phyloP scores from a whole-genome alignment of 129 eudicot genomes.

The Escallonia herrerae region DNA sequence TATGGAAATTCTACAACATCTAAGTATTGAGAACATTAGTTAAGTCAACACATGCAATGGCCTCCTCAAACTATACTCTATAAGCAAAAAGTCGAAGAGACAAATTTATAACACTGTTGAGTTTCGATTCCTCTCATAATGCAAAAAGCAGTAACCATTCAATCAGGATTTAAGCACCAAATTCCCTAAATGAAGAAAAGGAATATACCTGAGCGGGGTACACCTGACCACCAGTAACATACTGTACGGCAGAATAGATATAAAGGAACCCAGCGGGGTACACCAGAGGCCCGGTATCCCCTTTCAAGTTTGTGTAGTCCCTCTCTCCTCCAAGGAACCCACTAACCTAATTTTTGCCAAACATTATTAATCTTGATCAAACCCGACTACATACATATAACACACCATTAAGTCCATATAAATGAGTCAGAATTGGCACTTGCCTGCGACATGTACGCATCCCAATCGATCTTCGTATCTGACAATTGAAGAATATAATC shows the following conservation, averaged over 20 bases:
- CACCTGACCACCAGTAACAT: slow-evolving; percentile 70
- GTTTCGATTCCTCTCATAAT: no score
- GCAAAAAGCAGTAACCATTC: no score
- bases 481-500: slow-evolving; percentile 11
- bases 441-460: slow-evolving; percentile 95
- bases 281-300: slow-evolving; percentile 94
- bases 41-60: no score
- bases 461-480: slow-evolving; percentile 98
- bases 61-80: no score
- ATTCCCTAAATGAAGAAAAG: background rate
- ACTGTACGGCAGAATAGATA: slow-evolving; percentile 65
- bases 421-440: background rate
- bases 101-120: no score
- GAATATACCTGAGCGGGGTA: slow-evolving; percentile 70
- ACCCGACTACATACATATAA: background rate
- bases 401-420: background rate
- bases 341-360: slow-evolving; percentile 37
- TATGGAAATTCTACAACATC: no score
- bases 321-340: slow-evolving; percentile 86
- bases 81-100: no score
- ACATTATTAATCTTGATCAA: slow-evolving; percentile 3
- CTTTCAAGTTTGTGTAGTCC: slow-evolving; percentile 76
- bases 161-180: background rate
- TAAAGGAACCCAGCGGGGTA: slow-evolving; percentile 97
- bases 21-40: no score